Percentiles rank a stretch among this genome's conserved stretches.
Conservation (phyloP, 306 rosid genomes). For the Erythrophleum fordii region DNA sequence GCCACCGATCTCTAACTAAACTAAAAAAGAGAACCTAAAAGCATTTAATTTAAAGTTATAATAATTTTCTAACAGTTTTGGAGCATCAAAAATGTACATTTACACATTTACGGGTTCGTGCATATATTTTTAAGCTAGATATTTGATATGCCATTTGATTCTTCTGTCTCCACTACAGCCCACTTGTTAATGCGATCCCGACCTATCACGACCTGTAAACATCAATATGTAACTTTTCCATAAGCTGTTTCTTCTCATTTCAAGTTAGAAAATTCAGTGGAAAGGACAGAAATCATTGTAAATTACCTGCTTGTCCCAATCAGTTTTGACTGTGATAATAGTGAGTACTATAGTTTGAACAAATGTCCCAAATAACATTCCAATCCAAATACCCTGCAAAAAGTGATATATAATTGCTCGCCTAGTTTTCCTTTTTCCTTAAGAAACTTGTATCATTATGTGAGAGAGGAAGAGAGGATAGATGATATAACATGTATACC, state of each 20-base stretch:
- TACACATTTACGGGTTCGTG: background rate
- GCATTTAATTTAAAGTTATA: background rate
- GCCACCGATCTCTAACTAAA: background rate
- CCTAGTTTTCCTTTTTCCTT: background rate
- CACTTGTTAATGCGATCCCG: conserved; percentile 51
- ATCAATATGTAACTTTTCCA: background rate
- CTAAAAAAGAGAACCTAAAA: background rate
- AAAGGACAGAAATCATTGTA: background rate
- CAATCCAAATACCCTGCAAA: conserved; percentile 67
- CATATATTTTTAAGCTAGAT: background rate
- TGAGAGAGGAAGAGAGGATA: background rate
- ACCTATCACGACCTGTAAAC: conserved; percentile 46
- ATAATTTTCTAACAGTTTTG: background rate
- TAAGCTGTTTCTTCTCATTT: background rate
- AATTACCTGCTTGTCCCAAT: conserved; percentile 69
- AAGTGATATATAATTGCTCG: background rate
- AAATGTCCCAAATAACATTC: conserved; percentile 68
- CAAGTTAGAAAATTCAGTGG: background rate
- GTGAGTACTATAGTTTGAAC: conserved; percentile 56
- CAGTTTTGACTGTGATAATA: conserved; percentile 54
- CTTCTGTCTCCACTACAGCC: conserved; percentile 33
- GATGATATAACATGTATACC: conserved; percentile 26
- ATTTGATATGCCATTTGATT: conserved; percentile 9
- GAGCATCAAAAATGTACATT: background rate
- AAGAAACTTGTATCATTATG: background rate